phyloP scores from a whole-genome alignment of 2,329 filamentous ascomycete species.

The Xylaria sp. region DNA sequence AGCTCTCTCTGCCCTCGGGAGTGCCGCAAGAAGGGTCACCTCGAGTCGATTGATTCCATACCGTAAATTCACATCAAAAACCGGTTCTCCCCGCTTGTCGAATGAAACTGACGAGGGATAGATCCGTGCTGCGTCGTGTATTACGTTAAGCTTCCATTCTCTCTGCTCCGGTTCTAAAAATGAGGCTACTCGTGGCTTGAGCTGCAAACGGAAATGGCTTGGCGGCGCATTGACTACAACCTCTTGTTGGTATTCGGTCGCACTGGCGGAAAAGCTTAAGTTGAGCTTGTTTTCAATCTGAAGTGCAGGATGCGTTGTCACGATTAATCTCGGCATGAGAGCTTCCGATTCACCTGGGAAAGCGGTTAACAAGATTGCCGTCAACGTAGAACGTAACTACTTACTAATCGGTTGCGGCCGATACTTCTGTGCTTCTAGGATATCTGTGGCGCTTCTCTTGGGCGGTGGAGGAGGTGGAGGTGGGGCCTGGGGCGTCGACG shows the following conservation, averaged over 20 bases:
- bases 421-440: conserved; percentile 43
- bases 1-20: conserved; percentile 63
- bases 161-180: conserved; percentile 65
- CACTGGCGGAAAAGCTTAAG: conserved; percentile 68
- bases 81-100: conserved; percentile 66
- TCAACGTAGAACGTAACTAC: background rate
- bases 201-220: conserved; percentile 72
- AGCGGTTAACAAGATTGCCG: conserved; percentile 22
- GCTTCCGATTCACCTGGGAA: conserved; percentile 38
- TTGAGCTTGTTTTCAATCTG: conserved; percentile 65
- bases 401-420: conserved; percentile 40
- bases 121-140: conserved; percentile 70
- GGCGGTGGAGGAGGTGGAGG: conserved; percentile 34
- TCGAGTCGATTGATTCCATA: conserved; percentile 79
- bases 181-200: conserved; percentile 69
- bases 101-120: conserved; percentile 51
- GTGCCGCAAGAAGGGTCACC: conserved; percentile 75
- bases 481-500: conserved; percentile 12
- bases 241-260: conserved; percentile 71
- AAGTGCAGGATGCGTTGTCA: conserved; percentile 63
- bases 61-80: conserved; percentile 75
- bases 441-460: conserved; percentile 40
- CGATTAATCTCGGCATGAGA: conserved; percentile 39
- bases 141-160: conserved; percentile 78
- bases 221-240: conserved; percentile 72